Base-by-base conservation (phyloP, 2,329 filamentous ascomycete genomes). In the Chaetomium sp. region DNA sequence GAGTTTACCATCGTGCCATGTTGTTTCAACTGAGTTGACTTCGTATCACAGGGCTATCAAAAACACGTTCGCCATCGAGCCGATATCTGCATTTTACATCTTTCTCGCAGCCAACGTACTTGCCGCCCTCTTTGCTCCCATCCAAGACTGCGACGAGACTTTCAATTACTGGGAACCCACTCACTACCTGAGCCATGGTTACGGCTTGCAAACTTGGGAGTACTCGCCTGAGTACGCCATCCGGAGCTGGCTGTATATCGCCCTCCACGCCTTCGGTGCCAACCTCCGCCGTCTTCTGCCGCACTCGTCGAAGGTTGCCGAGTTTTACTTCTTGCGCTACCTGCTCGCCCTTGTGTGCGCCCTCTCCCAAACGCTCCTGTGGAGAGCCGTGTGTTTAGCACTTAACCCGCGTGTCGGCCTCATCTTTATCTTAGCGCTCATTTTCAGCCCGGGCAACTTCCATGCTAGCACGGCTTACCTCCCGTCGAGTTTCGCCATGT, bases 101-200 rank as follows among this genome's bases (percentile, higher is more conserved):
- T 94, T 95, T 69, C 75, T 95, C 46, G 75, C 77, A 35, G 85
- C 87, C 61, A 90, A 90, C 67, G 62, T 87, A 14, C 65, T 92
- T 27, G 88, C 92, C 6, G 94, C 92, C 9, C 67, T 87, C 36
- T 92, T 86, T 69, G 86, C 91, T 1, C 94, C 94, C 0, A 96
- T 99, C 62, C 91, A 96, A 70, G 94, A 99, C 72, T 99, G 94
- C 69, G 94, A 99, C 66, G 94, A 99, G 75, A 92, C 92, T 9
- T 99, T 95, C 80, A 99, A 99, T 71, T 99, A 96, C 76, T 99
- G 92, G 91, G 94, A 99, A 67, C 92, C 94, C 0, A 85, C 91
- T 0, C 94, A 99, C 72, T 99, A 96, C 71, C 80, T 99, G 34
- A 87, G 85, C 57, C 91, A 96, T 75, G 89, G 89, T 65, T 92